These are phyloP conservation scores for Coniosporium tulheliwenetii DNA, from an alignment of 2,329 filamentous ascomycete species.

Conservation along the genomic window DNA sequence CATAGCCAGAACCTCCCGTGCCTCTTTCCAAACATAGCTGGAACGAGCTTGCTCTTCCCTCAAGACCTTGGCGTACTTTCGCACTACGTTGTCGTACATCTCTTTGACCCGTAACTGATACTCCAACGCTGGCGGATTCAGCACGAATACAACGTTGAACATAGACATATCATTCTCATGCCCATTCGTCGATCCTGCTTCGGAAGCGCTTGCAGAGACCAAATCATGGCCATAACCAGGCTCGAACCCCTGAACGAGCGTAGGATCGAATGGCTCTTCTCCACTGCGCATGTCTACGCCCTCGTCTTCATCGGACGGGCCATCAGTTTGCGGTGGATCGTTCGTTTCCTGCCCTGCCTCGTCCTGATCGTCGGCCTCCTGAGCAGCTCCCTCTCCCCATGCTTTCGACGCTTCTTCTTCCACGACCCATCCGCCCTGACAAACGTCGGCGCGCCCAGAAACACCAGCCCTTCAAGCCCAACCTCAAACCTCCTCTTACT, in stretches of 20 bases:
- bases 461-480: slow-evolving; percentile 63
- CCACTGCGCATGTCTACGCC: not conserved
- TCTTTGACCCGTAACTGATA: slow-evolving; percentile 57
- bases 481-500: slow-evolving; percentile 75
- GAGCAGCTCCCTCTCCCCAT: slow-evolving; percentile 6
- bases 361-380: slow-evolving; percentile 1
- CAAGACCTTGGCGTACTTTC: slow-evolving; percentile 81
- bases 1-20: slow-evolving; percentile 62
- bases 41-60: slow-evolving; percentile 84
- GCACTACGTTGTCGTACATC: slow-evolving; percentile 78
- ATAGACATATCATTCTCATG: slow-evolving; percentile 70
- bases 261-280: too few species aligned
- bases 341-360: not conserved
- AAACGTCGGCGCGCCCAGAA: slow-evolving; percentile 71
- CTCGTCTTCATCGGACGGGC: not conserved
- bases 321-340: not conserved
- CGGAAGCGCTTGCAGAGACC: slow-evolving; percentile 12
- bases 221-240: not conserved
- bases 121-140: slow-evolving; percentile 66
- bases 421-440: slow-evolving; percentile 64
- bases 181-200: slow-evolving; percentile 17
- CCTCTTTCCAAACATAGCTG: slow-evolving; percentile 85
- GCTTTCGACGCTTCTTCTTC: slow-evolving; percentile 46
- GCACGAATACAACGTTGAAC: slow-evolving; percentile 93
- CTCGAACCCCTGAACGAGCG: not conserved